phyloP scores from a whole-genome alignment of 345 rosid genomes.

The Linum usitatissimum region DNA sequence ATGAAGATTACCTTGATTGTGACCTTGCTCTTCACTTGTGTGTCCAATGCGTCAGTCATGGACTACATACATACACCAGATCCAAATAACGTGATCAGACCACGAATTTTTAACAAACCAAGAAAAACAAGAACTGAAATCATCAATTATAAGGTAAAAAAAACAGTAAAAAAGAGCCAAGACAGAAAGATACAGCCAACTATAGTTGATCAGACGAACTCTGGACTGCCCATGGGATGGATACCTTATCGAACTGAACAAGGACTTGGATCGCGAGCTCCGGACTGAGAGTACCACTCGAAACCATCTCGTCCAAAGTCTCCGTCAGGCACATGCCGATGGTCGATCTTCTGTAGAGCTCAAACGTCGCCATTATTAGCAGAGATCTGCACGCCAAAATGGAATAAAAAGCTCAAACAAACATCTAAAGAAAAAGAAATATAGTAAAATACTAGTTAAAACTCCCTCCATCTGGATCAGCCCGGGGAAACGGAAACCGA shows the following conservation, averaged over 20 bases:
- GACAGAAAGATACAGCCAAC: background rate
- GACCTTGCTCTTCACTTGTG: conserved; percentile 90
- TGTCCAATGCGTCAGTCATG: conserved; percentile 91
- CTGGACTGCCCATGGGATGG: background rate
- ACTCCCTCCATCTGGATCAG: background rate
- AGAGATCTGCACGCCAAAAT: conserved; percentile 20
- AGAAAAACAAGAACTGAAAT: background rate
- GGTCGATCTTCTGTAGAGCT: conserved; percentile 90
- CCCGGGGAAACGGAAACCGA: background rate
- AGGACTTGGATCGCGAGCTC: conserved; percentile 95
- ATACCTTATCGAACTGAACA: conserved; percentile 90
- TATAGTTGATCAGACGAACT: background rate
- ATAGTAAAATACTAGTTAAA: background rate
- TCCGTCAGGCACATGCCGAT: conserved; percentile 97
- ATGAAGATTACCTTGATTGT: conserved; percentile 46
- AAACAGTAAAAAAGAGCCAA: no score
- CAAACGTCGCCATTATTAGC: conserved; percentile 76
- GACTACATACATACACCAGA: conserved; percentile 33
- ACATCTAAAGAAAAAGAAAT: background rate
- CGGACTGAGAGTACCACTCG: conserved; percentile 77
- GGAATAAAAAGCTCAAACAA: background rate
- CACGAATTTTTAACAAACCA: background rate
- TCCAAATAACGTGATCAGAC: background rate
- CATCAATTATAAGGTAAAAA: background rate
- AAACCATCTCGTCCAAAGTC: conserved; percentile 94